phyloP scores from a whole-genome alignment of 2,329 filamentous ascomycete genomes.

The Fusarium nanum region DNA sequence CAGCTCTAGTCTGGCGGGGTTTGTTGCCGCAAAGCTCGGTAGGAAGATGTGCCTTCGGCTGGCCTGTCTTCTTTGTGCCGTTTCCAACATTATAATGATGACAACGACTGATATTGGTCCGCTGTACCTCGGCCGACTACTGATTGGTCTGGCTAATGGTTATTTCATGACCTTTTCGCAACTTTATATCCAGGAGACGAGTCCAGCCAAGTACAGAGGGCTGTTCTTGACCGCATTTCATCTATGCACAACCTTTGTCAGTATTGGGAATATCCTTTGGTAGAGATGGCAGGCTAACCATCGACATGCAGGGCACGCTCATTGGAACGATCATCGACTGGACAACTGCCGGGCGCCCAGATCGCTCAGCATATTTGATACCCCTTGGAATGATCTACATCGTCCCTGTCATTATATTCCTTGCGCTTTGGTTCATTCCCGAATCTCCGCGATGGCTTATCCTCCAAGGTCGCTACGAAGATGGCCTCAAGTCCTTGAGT shows the following conservation, averaged over 20 bases:
- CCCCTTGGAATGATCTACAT: slow-evolving; percentile 39
- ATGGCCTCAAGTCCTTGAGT: slow-evolving; percentile 28
- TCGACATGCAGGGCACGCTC: slow-evolving; percentile 23
- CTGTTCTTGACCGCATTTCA: slow-evolving; percentile 40
- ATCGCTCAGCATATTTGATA: slow-evolving; percentile 39
- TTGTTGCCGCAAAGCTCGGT: slow-evolving; percentile 33
- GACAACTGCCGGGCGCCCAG: slow-evolving; percentile 36
- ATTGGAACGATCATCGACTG: slow-evolving; percentile 42
- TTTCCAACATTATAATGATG: slow-evolving; percentile 44
- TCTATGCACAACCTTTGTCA: slow-evolving; percentile 39
- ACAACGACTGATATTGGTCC: slow-evolving; percentile 34
- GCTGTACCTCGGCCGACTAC: slow-evolving; percentile 29
- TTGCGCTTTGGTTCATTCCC: slow-evolving; percentile 33
- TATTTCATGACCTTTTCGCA: slow-evolving; percentile 44
- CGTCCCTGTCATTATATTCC: slow-evolving; percentile 25
- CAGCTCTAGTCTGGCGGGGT: slow-evolving; percentile 38
- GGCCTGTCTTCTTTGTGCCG: slow-evolving; percentile 37
- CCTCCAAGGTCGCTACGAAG: slow-evolving; percentile 35
- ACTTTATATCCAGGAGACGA: slow-evolving; percentile 40
- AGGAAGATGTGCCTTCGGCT: slow-evolving; percentile 34
- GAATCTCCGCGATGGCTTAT: slow-evolving; percentile 42
- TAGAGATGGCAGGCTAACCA: neutral
- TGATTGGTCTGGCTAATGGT: slow-evolving; percentile 40
- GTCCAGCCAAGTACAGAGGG: slow-evolving; percentile 40
- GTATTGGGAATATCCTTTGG: neutral